These are phyloP conservation scores for Rhynchospora tenuis DNA, from an alignment of 176 grass and related monocot genomes.

Conservation along the genomic window DNA sequence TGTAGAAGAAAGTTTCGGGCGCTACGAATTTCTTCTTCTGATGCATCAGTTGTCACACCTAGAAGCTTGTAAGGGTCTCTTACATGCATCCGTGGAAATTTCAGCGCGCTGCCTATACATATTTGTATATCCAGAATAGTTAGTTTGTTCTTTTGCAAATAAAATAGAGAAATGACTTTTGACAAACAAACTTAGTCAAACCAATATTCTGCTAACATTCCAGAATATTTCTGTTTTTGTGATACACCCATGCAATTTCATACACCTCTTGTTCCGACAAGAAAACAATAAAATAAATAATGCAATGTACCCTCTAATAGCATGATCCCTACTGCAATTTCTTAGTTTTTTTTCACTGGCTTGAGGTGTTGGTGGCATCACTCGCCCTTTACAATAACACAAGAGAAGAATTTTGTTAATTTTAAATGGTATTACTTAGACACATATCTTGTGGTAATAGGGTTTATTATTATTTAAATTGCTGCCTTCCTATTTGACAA, in stretches of 20 bases:
- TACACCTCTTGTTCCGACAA: background rate
- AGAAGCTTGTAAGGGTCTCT: constrained; percentile 85
- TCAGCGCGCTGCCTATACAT: constrained; percentile 46
- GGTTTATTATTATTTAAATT: background rate
- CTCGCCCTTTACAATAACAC: background rate
- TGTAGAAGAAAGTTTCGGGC: constrained; percentile 72
- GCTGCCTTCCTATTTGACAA: background rate
- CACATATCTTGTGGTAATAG: background rate
- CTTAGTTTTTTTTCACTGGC: background rate
- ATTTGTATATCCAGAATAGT: constrained; percentile 12
- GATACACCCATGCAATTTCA: background rate
- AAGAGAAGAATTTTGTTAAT: background rate
- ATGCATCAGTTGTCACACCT: constrained; percentile 56
- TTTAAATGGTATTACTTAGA: background rate
- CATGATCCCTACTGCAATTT: background rate
- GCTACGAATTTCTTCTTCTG: constrained; percentile 85
- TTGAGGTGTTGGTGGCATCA: background rate
- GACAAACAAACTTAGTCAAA: background rate
- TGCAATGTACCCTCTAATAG: background rate
- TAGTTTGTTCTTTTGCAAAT: background rate
- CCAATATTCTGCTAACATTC: background rate
- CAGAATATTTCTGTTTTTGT: background rate
- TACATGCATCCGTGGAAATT: constrained; percentile 60
- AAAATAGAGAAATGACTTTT: background rate
- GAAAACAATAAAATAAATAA: background rate